A percentile compares a stretch with the other conserved stretches of the same genome.
Evolutionary conservation across 2,329 filamentous ascomycete species (phyloP).

Genomic region (Zarea fungicola): DNA sequence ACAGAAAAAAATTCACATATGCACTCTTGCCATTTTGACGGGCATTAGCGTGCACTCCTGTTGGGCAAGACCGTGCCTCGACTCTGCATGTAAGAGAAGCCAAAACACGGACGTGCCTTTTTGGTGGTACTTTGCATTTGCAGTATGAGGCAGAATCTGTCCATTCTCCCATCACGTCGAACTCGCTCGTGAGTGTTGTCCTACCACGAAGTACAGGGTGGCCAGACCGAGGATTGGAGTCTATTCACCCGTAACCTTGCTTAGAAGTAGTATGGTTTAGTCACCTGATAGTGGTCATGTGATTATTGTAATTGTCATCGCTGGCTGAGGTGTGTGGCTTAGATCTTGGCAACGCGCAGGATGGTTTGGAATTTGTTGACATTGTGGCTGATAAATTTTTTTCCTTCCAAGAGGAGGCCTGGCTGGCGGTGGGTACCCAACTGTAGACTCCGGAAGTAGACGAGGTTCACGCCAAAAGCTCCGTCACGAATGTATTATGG

Average conservation of each 20-base stretch:
- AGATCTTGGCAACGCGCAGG: constrained; percentile 6
- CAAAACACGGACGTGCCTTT: background rate
- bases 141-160: too few relatives aligned
- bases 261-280: background rate
- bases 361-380: constrained; percentile 5
- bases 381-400: constrained; percentile 13
- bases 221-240: background rate
- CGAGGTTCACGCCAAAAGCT: background rate
- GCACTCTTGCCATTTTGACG: background rate
- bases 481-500: background rate
- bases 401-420: background rate
- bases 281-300: constrained; percentile 8
- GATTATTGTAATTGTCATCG: constrained; percentile 1
- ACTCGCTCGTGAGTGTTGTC: background rate
- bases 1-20: background rate
- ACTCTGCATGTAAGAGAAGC: background rate
- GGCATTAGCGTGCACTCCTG: background rate
- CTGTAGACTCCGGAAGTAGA: background rate
- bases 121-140: too few relatives aligned
- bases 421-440: background rate
- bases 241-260: background rate
- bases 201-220: too few relatives aligned
- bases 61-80: background rate
- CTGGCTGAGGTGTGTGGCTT: constrained; percentile 12
- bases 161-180: background rate